These are phyloP conservation scores for Xylaria sp. DNA, from an alignment of 495 filamentous ascomycete species.

Conservation along the genomic window DNA sequence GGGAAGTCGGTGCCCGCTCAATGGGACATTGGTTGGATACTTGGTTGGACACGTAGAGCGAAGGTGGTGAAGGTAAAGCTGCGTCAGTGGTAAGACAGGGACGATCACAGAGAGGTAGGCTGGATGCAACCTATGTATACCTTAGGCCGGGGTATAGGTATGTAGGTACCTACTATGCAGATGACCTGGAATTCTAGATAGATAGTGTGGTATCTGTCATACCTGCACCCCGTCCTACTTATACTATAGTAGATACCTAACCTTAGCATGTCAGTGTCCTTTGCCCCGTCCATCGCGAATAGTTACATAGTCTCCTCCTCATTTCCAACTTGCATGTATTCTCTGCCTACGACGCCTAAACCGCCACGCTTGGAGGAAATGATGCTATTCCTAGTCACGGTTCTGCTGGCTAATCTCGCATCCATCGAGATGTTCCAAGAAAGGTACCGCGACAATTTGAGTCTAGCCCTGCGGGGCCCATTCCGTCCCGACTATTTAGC, in stretches of 20 bases:
- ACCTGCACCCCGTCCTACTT: too few species aligned
- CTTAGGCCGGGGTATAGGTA: background rate
- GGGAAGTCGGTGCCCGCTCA: background rate
- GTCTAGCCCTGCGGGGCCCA: background rate
- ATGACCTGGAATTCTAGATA: background rate
- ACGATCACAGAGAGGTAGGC: background rate
- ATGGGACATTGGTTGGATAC: background rate
- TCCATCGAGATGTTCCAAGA: background rate
- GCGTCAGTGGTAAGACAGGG: background rate
- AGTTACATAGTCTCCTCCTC: too few species aligned
- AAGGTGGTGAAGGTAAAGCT: background rate
- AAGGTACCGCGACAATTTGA: background rate
- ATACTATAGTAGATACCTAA: too few species aligned
- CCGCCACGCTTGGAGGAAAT: background rate
- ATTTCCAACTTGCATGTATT: too few species aligned
- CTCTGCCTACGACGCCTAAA: background rate
- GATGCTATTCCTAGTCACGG: background rate
- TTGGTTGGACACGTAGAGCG: background rate
- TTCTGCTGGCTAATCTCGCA: background rate
- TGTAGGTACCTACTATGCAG: background rate
- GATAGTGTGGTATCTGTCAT: too few species aligned
- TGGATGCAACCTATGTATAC: too few species aligned
- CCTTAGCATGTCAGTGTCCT: background rate
- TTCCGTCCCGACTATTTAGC: background rate
- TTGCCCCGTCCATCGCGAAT: background rate